Conservation (phyloP, 257 asterid genomes). For the Penstemon newberryi region DNA sequence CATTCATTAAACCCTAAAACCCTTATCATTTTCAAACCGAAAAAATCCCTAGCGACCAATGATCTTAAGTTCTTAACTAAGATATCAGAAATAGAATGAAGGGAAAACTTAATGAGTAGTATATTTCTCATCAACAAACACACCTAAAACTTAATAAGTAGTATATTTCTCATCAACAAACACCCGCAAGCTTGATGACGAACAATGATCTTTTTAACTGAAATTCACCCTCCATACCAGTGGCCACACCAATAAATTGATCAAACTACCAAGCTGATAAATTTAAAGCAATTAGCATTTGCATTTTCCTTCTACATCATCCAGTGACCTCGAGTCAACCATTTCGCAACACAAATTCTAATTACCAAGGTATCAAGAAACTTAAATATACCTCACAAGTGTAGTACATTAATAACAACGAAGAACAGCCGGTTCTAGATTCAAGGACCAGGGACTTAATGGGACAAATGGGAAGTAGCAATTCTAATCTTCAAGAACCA, state of each 20-base stretch:
- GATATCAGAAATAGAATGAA: neutral
- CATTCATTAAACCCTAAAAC: too few species aligned
- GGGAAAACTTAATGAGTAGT: neutral
- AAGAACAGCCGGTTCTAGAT: neutral
- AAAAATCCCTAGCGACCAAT: too few species aligned
- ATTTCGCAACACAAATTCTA: neutral
- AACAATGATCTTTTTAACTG: neutral
- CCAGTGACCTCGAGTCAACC: neutral
- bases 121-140: neutral
- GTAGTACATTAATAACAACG: conserved; percentile 6
- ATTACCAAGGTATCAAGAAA: neutral
- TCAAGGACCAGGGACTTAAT: neutral
- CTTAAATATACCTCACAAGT: neutral
- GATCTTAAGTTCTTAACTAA: neutral
- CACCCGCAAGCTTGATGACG: neutral
- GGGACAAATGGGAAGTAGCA: conserved; percentile 9
- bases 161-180: neutral
- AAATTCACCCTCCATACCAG: neutral
- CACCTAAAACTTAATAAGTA: neutral
- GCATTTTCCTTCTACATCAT: neutral
- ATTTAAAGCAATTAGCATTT: conserved; percentile 14
- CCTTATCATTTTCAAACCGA: too few species aligned
- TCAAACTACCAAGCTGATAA: neutral
- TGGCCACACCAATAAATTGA: neutral
- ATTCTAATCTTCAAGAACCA: conserved; percentile 42